These are phyloP conservation scores for Paramyrothecium roridum DNA, from an alignment of 2,329 filamentous ascomycete species.

Conservation along the genomic window DNA sequence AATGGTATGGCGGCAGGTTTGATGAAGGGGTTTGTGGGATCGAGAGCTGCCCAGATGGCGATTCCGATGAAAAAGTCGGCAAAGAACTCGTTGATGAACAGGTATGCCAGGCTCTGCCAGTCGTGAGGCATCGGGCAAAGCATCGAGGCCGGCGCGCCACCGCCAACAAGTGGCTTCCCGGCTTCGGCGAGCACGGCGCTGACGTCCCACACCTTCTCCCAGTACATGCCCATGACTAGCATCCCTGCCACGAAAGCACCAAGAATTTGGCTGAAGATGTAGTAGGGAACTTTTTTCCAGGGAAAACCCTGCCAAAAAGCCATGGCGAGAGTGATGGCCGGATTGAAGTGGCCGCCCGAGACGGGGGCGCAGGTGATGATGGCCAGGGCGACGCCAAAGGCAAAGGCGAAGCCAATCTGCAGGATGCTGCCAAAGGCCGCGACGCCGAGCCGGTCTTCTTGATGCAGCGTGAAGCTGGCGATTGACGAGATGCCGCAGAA, in stretches of 20 bases:
- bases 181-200: slow-evolving; percentile 31
- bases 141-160: slow-evolving; percentile 50
- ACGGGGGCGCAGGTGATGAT: slow-evolving; percentile 54
- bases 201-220: slow-evolving; percentile 38
- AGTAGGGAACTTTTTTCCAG: slow-evolving; percentile 53
- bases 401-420: slow-evolving; percentile 53
- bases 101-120: slow-evolving; percentile 48
- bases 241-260: slow-evolving; percentile 54
- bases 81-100: slow-evolving; percentile 59
- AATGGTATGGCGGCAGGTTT: slow-evolving; percentile 44
- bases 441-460: slow-evolving; percentile 9
- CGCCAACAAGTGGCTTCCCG: slow-evolving; percentile 25
- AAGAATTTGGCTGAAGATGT: slow-evolving; percentile 54
- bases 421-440: slow-evolving; percentile 43
- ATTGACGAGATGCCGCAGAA: slow-evolving; percentile 51
- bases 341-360: slow-evolving; percentile 55
- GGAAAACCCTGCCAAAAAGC: slow-evolving; percentile 56
- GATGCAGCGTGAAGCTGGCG: slow-evolving; percentile 46
- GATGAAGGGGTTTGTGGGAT: slow-evolving; percentile 57
- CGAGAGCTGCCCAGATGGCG: slow-evolving; percentile 55
- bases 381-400: slow-evolving; percentile 55
- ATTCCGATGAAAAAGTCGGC: slow-evolving; percentile 54
- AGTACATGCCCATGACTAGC: slow-evolving; percentile 54
- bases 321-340: slow-evolving; percentile 43
- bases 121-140: slow-evolving; percentile 50